phyloP scores from a whole-genome alignment of 78 protist species.

The Dictyostelium citrinum region DNA sequence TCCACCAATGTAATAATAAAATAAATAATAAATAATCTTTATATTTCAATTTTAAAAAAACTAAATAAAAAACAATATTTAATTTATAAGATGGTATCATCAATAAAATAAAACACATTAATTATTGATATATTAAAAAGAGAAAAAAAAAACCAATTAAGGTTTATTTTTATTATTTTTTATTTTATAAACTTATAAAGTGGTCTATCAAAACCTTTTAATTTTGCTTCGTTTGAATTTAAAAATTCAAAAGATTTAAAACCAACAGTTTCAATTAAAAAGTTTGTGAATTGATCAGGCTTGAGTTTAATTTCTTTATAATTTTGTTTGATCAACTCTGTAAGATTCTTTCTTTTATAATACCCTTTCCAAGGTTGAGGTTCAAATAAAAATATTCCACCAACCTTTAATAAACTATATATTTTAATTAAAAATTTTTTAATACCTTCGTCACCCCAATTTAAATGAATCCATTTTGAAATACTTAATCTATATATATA shows the following conservation, averaged over 20 bases:
- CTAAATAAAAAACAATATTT: too few relatives aligned
- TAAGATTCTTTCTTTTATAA: not conserved
- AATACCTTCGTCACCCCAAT: conserved; percentile 88
- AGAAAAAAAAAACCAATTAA: too few relatives aligned
- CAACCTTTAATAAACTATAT: conserved; percentile 61
- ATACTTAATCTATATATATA: conserved; percentile 65
- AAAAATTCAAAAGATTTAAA: not conserved
- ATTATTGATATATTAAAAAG: too few relatives aligned
- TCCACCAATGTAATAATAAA: not conserved
- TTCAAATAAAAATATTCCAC: conserved; percentile 87
- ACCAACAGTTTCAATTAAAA: conserved; percentile 21
- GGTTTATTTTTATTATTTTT: too few relatives aligned
- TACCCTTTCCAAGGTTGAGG: conserved; percentile 85
- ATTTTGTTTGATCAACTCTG: conserved; percentile 11
- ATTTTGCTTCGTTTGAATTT: not conserved
- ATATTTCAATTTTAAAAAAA: too few relatives aligned
- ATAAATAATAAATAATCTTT: not conserved
- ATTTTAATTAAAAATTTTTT: conserved; percentile 70
- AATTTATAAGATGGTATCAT: too few relatives aligned
- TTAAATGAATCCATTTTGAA: conserved; percentile 90
- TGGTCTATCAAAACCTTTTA: conserved; percentile 42
- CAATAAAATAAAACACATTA: too few relatives aligned
- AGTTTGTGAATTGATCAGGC: conserved; percentile 33
- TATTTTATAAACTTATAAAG: conserved; percentile 31
- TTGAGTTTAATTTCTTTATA: conserved; percentile 26